Percentiles rank a stretch among this genome's conserved stretches.
Evolutionary conservation across 2,329 filamentous ascomycete species (phyloP).

Genomic region (Xylaria sp.): DNA sequence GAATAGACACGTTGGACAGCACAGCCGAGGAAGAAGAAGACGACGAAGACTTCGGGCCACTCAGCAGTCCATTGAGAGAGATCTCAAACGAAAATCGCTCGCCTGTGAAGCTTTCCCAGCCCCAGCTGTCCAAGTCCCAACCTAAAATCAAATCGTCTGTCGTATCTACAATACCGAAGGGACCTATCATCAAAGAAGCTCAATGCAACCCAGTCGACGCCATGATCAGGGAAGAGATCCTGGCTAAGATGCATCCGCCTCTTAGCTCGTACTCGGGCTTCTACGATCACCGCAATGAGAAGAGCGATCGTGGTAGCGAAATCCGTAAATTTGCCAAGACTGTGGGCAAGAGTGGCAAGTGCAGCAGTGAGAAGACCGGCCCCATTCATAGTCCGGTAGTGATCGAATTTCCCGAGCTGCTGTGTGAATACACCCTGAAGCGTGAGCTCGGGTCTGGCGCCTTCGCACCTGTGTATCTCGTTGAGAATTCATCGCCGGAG

Average conservation of each 20-base stretch:
- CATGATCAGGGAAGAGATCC: constrained; percentile 77
- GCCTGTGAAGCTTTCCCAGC: constrained; percentile 61
- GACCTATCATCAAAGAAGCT: constrained; percentile 80
- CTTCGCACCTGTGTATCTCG: constrained; percentile 94
- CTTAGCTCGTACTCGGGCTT: constrained; percentile 82
- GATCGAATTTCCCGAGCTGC: constrained; percentile 73
- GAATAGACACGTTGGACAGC: constrained; percentile 53
- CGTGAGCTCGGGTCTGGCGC: constrained; percentile 91
- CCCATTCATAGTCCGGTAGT: constrained; percentile 69
- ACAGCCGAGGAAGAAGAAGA: constrained; percentile 49
- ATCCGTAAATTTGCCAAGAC: constrained; percentile 85
- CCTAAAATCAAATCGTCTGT: constrained; percentile 45
- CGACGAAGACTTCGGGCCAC: constrained; percentile 54
- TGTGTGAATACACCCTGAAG: constrained; percentile 79
- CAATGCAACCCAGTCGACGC: constrained; percentile 93
- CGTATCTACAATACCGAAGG: constrained; percentile 60
- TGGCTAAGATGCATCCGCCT: constrained; percentile 78
- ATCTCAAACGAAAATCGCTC: constrained; percentile 65
- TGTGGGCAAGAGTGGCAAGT: constrained; percentile 66
- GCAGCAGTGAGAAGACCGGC: constrained; percentile 69
- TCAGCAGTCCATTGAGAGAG: constrained; percentile 78
- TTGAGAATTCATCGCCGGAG: constrained; percentile 74
- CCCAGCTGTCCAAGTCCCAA: constrained; percentile 60
- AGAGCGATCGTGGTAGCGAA: constrained; percentile 74
- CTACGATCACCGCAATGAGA: constrained; percentile 74